These are phyloP conservation scores for Cystofilobasidium bisporidii DNA, from an alignment of 768 basidiomycete genomes.

Conservation along the genomic window DNA sequence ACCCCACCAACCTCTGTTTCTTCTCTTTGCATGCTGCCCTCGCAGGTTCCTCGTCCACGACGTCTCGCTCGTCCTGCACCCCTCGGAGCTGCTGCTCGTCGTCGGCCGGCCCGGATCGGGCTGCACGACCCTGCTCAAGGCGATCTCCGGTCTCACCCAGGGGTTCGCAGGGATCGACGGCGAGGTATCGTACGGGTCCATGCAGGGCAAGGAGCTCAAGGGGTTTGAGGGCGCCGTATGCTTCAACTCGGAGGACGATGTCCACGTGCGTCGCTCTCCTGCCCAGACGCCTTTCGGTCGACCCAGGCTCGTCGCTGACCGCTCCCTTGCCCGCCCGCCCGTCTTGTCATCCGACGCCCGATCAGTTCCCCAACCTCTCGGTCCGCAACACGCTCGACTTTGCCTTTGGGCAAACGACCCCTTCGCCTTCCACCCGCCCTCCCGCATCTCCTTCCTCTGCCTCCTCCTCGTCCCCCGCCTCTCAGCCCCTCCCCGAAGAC, in stretches of 20 bases:
- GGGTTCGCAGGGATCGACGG: slow-evolving; percentile 18
- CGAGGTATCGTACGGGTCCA: slow-evolving; percentile 4
- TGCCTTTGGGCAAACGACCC: slow-evolving; percentile 6
- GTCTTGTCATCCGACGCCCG: background rate
- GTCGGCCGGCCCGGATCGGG: slow-evolving; percentile 15
- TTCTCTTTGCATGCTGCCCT: background rate
- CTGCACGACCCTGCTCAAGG: slow-evolving; percentile 13
- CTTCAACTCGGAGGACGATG: slow-evolving; percentile 30
- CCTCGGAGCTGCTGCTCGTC: slow-evolving; percentile 21
- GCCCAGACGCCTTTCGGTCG: background rate
- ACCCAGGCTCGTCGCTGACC: too few species aligned
- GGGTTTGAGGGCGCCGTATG: slow-evolving; percentile 20
- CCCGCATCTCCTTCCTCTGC: background rate
- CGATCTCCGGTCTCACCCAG: slow-evolving; percentile 1
- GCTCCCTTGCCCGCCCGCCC: background rate
- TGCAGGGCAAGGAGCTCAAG: slow-evolving; percentile 10
- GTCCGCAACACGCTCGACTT: slow-evolving; percentile 25
- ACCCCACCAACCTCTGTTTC: too few species aligned
- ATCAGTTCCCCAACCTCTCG: slow-evolving; percentile 13
- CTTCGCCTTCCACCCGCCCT: background rate
- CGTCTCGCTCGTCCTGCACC: slow-evolving; percentile 12
- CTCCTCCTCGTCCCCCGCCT: background rate
- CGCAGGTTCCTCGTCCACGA: slow-evolving; percentile 17
- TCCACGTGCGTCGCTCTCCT: slow-evolving; percentile 13
- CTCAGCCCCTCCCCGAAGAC: background rate